A percentile compares a stretch with the other conserved stretches of the same genome.
These are phyloP conservation scores for Tricholoma matsutake DNA, from an alignment of 768 basidiomycete species.

Conservation along the genomic window DNA sequence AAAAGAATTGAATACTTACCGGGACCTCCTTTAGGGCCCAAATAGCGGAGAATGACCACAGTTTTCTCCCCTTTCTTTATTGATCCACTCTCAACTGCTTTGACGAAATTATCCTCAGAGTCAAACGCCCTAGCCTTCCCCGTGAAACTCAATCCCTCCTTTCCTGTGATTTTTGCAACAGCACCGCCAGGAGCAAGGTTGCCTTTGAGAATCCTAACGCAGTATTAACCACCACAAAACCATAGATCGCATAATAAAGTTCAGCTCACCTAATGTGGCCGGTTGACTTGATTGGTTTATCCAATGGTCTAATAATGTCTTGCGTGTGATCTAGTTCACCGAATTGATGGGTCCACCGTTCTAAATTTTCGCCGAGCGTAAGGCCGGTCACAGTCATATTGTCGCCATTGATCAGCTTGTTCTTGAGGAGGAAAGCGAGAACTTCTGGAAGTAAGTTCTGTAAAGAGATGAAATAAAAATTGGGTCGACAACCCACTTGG, in stretches of 20 bases:
- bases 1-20: slow-evolving; percentile 50
- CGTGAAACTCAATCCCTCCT: slow-evolving; percentile 85
- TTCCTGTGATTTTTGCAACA: slow-evolving; percentile 96
- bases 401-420: slow-evolving; percentile 87
- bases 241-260: slow-evolving; percentile 6
- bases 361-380: slow-evolving; percentile 89
- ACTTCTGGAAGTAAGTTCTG: slow-evolving; percentile 54
- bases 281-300: slow-evolving; percentile 83
- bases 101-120: slow-evolving; percentile 81
- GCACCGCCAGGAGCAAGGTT: slow-evolving; percentile 94
- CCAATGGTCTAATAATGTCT: slow-evolving; percentile 84
- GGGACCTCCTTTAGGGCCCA: slow-evolving; percentile 96
- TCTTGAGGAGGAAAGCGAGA: slow-evolving; percentile 79
- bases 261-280: slow-evolving; percentile 79
- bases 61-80: slow-evolving; percentile 97
- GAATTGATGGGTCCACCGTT: slow-evolving; percentile 78
- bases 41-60: slow-evolving; percentile 90
- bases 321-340: slow-evolving; percentile 75
- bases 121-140: slow-evolving; percentile 95
- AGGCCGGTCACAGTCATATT: slow-evolving; percentile 89
- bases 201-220: slow-evolving; percentile 76
- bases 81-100: slow-evolving; percentile 82
- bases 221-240: slow-evolving; percentile 12
- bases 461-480: slow-evolving; percentile 1
- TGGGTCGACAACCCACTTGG: slow-evolving; percentile 61